Conservation (phyloP, 495 filamentous ascomycete genomes). For the Annulohypoxylon stygium region DNA sequence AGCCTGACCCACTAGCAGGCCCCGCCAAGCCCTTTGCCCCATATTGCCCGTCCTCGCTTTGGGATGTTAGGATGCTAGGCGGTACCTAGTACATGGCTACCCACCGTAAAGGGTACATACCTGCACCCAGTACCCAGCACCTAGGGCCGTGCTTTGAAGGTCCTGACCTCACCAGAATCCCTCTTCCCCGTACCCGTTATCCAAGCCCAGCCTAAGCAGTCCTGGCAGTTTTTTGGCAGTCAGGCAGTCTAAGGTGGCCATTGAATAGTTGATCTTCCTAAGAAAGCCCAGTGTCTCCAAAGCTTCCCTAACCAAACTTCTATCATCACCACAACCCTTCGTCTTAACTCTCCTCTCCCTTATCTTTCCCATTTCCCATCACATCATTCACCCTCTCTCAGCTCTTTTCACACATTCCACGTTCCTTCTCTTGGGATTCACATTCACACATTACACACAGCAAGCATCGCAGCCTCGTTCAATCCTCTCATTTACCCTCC, state of each 20-base stretch:
- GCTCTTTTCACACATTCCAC: conserved; percentile 45
- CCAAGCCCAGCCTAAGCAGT: neutral
- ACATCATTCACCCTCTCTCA: conserved; percentile 47
- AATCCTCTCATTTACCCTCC: conserved; percentile 64
- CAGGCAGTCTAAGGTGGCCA: conserved; percentile 31
- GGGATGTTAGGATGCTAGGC: neutral
- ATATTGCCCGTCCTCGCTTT: conserved; percentile 46
- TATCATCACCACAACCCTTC: conserved; percentile 44
- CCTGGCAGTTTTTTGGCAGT: neutral
- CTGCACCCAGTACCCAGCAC: no score
- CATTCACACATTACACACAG: conserved; percentile 38
- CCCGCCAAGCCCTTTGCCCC: conserved; percentile 43
- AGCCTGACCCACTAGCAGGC: conserved; percentile 25
- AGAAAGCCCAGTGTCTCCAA: conserved; percentile 41
- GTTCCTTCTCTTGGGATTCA: conserved; percentile 51
- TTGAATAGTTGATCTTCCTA: conserved; percentile 48
- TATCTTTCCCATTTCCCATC: conserved; percentile 50
- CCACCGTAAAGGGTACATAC: no score
- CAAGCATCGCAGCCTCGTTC: conserved; percentile 50
- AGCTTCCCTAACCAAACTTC: conserved; percentile 49
- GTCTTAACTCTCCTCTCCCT: conserved; percentile 54
- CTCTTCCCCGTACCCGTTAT: conserved; percentile 39
- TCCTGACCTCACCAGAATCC: conserved; percentile 45
- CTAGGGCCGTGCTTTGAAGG: conserved; percentile 11
- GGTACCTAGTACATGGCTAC: no score